Evolutionary conservation across 305 asterid genomes (phyloP).

Genomic region (Rubia balearica): DNA sequence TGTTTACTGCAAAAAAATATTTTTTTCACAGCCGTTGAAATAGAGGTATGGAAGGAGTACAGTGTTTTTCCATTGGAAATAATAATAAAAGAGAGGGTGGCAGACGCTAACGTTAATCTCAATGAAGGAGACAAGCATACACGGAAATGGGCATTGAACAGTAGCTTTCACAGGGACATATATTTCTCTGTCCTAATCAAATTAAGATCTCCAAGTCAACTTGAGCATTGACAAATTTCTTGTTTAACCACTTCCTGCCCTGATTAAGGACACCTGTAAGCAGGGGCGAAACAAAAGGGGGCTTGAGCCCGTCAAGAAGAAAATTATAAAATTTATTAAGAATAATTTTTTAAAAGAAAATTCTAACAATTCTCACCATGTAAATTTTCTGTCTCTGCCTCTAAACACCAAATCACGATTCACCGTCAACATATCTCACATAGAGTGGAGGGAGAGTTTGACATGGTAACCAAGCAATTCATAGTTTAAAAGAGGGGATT

Average conservation of each 20-base stretch:
- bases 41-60: neutral
- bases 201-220: conserved; percentile 12
- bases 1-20: too few relatives aligned
- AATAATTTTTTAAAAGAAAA: too few relatives aligned
- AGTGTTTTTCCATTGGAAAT: too few relatives aligned
- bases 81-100: neutral
- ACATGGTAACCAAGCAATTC: neutral
- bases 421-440: neutral
- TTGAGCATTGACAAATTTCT: conserved; percentile 6
- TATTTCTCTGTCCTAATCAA: neutral
- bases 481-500: too few relatives aligned
- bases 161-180: conserved; percentile 12
- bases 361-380: too few relatives aligned
- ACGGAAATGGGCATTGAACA: neutral
- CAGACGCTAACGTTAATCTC: neutral
- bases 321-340: too few relatives aligned
- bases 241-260: conserved; percentile 1
- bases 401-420: neutral
- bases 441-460: neutral
- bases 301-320: too few relatives aligned
- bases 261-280: neutral
- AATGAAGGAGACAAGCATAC: neutral
- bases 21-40: too few relatives aligned
- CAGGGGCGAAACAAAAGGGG: too few relatives aligned
- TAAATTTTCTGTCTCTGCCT: too few relatives aligned